phyloP scores from a whole-genome alignment of 1,139 yeast genomes.

The Diutina pseudorugosa region DNA sequence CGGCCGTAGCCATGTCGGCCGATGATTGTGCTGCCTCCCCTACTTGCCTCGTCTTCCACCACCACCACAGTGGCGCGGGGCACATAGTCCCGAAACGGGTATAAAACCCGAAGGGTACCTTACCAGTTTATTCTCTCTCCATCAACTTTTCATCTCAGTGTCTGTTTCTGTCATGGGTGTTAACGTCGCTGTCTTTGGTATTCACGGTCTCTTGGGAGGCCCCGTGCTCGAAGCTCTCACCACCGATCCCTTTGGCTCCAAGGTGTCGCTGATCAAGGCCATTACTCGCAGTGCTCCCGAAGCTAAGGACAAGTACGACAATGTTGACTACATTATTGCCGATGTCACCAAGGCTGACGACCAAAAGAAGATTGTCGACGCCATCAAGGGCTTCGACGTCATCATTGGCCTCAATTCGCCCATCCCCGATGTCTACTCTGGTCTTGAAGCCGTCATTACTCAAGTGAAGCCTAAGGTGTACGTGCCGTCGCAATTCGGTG shows the following conservation, averaged over 20 bases:
- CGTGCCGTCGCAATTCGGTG: slow-evolving; percentile 55
- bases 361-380: slow-evolving; percentile 12
- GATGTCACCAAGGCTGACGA: slow-evolving; percentile 17
- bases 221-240: slow-evolving; percentile 34
- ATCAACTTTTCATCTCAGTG: no score
- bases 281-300: slow-evolving; percentile 33
- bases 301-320: slow-evolving; percentile 19
- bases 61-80: neutral
- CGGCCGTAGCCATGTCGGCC: no score
- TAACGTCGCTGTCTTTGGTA: slow-evolving; percentile 40
- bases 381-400: slow-evolving; percentile 38
- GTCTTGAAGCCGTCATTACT: slow-evolving; percentile 21
- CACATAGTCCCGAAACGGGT: neutral
- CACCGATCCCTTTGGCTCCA: slow-evolving; percentile 28
- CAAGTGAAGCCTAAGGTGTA: slow-evolving; percentile 37
- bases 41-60: neutral
- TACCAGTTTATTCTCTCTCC: no score
- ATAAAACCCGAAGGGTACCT: neutral
- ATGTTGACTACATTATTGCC: slow-evolving; percentile 27
- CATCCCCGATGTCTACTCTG: slow-evolving; percentile 14
- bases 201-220: slow-evolving; percentile 39
- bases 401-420: slow-evolving; percentile 32
- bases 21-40: no score
- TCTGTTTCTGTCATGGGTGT: slow-evolving; percentile 11
- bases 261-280: slow-evolving; percentile 39